Evolutionary conservation across 352 stramenopile species (phyloP).

Genomic region (Phytophthora pluvialis): DNA sequence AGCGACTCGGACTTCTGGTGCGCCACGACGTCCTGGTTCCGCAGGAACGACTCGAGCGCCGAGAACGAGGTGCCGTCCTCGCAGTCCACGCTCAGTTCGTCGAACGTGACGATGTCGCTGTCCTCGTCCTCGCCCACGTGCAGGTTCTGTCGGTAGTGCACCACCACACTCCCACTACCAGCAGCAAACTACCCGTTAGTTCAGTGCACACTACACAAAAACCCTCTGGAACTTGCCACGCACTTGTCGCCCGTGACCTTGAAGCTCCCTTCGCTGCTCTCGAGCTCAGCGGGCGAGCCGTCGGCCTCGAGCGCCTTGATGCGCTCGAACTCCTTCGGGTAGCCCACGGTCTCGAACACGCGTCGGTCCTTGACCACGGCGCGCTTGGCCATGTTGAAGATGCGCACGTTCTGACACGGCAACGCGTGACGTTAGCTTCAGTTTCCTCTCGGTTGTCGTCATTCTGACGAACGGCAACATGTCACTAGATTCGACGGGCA

Average conservation of each 20-base stretch:
- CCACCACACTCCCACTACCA: constrained; percentile 45
- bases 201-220: not conserved
- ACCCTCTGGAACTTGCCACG: constrained; percentile 5
- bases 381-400: constrained; percentile 82
- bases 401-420: constrained; percentile 50
- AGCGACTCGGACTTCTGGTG: constrained; percentile 70
- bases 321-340: constrained; percentile 75
- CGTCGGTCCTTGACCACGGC: constrained; percentile 77
- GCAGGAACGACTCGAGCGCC: constrained; percentile 63
- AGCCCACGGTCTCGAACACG: constrained; percentile 74
- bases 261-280: constrained; percentile 54
- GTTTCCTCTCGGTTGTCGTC: constrained; percentile 3
- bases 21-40: constrained; percentile 53
- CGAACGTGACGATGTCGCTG: constrained; percentile 61
- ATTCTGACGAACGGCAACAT: constrained; percentile 16
- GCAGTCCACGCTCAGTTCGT: constrained; percentile 51
- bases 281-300: constrained; percentile 7
- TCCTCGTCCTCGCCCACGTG: constrained; percentile 18
- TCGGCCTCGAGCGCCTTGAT: constrained; percentile 28
- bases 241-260: constrained; percentile 64
- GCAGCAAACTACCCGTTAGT: constrained; percentile 2
- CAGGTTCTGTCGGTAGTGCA: constrained; percentile 58
- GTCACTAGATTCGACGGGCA: not conserved
- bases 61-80: constrained; percentile 65
- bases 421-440: constrained; percentile 23